phyloP scores from a whole-genome alignment of 2,329 filamentous ascomycete genomes.

The Gyromitra esculenta region DNA sequence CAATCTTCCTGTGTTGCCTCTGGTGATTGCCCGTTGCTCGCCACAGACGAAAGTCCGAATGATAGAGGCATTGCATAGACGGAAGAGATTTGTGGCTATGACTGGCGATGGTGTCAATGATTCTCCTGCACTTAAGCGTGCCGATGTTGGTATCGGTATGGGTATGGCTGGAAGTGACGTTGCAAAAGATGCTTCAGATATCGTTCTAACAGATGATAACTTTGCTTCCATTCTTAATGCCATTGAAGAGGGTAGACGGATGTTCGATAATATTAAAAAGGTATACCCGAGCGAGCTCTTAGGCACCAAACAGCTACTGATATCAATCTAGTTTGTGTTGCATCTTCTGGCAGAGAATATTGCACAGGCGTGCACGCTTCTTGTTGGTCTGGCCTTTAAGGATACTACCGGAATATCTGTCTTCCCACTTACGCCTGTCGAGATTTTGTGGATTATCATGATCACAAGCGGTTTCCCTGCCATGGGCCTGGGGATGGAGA shows the following conservation, averaged over 20 bases:
- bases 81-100: slow-evolving; percentile 82
- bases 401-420: slow-evolving; percentile 77
- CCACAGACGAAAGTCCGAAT: slow-evolving; percentile 89
- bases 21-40: slow-evolving; percentile 84
- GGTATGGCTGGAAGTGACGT: slow-evolving; percentile 84
- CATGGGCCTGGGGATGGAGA: slow-evolving; percentile 85
- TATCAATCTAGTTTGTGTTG: slow-evolving; percentile 70
- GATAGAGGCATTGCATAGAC: slow-evolving; percentile 85
- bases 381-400: slow-evolving; percentile 84
- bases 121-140: slow-evolving; percentile 79
- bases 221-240: slow-evolving; percentile 86
- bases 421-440: slow-evolving; percentile 83
- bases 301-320: slow-evolving; percentile 11
- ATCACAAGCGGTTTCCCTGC: slow-evolving; percentile 83
- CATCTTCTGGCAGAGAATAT: slow-evolving; percentile 84
- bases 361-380: slow-evolving; percentile 80
- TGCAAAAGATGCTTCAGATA: slow-evolving; percentile 77
- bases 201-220: slow-evolving; percentile 81
- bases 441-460: slow-evolving; percentile 96
- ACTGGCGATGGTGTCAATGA: slow-evolving; percentile 91
- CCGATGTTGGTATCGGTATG: slow-evolving; percentile 91
- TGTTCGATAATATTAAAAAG: slow-evolving; percentile 90
- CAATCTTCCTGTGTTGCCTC: slow-evolving; percentile 75
- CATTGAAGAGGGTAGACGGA: slow-evolving; percentile 82
- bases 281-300: slow-evolving; percentile 5